Conservation (phyloP, 345 rosid genomes). For the Lenwebbia sp. region DNA sequence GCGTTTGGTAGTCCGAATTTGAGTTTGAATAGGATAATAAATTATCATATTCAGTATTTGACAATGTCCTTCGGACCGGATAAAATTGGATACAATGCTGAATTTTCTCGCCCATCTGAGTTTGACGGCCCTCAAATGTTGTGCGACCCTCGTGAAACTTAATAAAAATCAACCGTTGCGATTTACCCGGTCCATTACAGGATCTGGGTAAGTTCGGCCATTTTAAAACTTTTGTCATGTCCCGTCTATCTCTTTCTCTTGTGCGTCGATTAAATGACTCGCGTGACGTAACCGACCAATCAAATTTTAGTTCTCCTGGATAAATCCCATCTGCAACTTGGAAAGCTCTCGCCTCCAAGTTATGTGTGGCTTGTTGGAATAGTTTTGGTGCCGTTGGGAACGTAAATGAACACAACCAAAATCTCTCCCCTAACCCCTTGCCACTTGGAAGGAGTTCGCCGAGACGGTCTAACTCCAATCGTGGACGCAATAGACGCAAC, state of each 20-base stretch:
- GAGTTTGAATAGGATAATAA: too few species aligned
- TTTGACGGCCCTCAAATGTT: accelerated
- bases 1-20: too few species aligned
- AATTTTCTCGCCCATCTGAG: background rate
- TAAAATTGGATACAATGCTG: too few species aligned
- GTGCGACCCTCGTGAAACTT: background rate
- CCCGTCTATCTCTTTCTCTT: background rate
- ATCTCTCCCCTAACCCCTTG: background rate
- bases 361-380: background rate
- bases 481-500: background rate
- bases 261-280: background rate
- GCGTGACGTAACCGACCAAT: background rate
- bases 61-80: too few species aligned
- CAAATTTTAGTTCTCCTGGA: background rate
- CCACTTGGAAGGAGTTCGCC: background rate
- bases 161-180: background rate
- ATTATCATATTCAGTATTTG: too few species aligned
- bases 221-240: background rate
- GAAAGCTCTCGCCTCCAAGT: background rate
- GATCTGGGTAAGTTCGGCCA: background rate
- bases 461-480: background rate
- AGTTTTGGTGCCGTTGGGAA: background rate
- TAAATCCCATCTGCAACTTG: too few species aligned
- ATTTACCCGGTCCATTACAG: accelerated
- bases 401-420: background rate